Conservation (phyloP, 2,329 filamentous ascomycete species). For the Arthrobotrys megalospora region DNA sequence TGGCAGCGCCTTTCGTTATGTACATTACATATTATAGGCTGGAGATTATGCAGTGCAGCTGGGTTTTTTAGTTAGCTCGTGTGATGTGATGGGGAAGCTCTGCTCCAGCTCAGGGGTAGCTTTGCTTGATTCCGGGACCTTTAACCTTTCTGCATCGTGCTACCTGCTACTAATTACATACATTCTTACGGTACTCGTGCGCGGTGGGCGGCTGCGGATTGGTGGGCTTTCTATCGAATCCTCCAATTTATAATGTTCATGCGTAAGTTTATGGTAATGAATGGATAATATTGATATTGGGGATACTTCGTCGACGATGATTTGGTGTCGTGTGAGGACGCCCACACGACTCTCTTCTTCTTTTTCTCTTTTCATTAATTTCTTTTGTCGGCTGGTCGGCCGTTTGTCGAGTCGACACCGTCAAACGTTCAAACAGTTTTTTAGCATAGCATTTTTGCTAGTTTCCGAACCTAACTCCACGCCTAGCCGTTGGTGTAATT, state of each 20-base stretch:
- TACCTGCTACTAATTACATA: neutral
- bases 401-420: too few species aligned
- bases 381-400: neutral
- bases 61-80: neutral
- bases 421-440: too few species aligned
- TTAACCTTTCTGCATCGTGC: too few species aligned
- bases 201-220: constrained; percentile 23
- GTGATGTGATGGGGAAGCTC: constrained; percentile 29
- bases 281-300: neutral
- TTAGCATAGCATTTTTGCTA: too few species aligned
- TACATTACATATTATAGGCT: neutral
- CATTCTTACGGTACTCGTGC: neutral
- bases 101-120: constrained; percentile 19
- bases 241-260: neutral
- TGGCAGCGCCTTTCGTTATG: neutral
- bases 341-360: constrained; percentile 16
- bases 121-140: too few species aligned
- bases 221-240: neutral
- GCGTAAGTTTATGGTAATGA: too few species aligned
- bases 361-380: neutral
- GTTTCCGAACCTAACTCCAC: too few species aligned
- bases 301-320: neutral
- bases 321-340: constrained; percentile 20
- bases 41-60: neutral
- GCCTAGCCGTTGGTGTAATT: too few species aligned